Evolutionary conservation across 176 grass and related monocot genomes (phyloP).

Genomic region (Hordeum marinum): DNA sequence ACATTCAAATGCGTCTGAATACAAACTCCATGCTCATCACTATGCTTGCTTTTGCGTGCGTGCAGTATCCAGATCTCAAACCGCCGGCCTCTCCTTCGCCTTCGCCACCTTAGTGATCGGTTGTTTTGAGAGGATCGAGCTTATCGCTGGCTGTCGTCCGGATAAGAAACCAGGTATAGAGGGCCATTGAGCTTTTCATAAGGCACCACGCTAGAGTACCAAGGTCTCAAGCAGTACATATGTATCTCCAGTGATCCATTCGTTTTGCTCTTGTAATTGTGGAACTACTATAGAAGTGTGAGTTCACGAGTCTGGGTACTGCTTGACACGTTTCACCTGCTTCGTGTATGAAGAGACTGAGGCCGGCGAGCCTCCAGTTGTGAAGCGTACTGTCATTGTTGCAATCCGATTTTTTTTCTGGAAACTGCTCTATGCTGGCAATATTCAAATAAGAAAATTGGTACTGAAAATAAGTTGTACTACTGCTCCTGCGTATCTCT

Average conservation of each 20-base stretch:
- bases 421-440: not conserved
- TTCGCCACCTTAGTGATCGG: constrained; percentile 45
- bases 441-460: not conserved
- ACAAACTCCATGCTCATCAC: not conserved
- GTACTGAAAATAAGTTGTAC: not conserved
- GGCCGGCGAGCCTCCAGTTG: not conserved
- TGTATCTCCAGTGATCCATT: not conserved
- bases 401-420: not conserved
- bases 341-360: not conserved
- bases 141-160: not conserved
- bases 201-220: not conserved
- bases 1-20: not conserved
- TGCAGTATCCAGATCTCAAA: constrained; percentile 95
- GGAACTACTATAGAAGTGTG: constrained; percentile 23
- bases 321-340: not conserved
- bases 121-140: not conserved
- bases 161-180: constrained; percentile 24
- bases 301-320: not conserved
- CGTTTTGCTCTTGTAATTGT: constrained; percentile 23
- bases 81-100: constrained; percentile 86
- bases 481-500: no score
- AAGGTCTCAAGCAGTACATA: constrained; percentile 35
- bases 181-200: constrained; percentile 25
- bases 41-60: not conserved
- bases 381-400: not conserved